These are phyloP conservation scores for Holtermanniella nyarrowii DNA, from an alignment of 768 basidiomycete species.

Conservation along the genomic window DNA sequence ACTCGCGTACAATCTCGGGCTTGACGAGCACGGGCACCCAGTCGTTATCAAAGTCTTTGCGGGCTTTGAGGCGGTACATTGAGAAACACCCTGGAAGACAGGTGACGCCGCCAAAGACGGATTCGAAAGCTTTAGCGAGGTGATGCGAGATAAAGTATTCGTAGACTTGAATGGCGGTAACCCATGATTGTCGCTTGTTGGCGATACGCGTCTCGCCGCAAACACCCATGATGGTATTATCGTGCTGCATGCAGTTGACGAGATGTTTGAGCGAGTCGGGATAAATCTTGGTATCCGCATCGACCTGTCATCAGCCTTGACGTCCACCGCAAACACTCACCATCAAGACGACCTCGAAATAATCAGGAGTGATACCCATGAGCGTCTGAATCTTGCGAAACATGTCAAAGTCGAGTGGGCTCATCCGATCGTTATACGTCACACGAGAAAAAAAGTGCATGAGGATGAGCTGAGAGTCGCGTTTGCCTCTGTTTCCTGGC, in stretches of 20 bases:
- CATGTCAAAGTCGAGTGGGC: slow-evolving; percentile 90
- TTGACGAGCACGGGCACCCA: slow-evolving; percentile 97
- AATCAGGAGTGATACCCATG: slow-evolving; percentile 99
- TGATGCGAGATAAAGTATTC: slow-evolving; percentile 97
- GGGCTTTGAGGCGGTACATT: slow-evolving; percentile 95
- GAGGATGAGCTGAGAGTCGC: slow-evolving; percentile 93
- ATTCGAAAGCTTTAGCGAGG: slow-evolving; percentile 95
- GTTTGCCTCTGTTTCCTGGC: slow-evolving; percentile 95
- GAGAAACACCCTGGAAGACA: slow-evolving; percentile 99
- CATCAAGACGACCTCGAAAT: slow-evolving; percentile 95
- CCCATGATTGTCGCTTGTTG: slow-evolving; percentile 97
- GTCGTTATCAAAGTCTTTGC: slow-evolving; percentile 76
- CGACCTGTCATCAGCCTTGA: slow-evolving; percentile 54
- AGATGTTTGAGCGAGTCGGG: slow-evolving; percentile 79
- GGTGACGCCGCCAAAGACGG: slow-evolving; percentile 97
- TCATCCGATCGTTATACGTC: slow-evolving; percentile 98
- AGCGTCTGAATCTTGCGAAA: slow-evolving; percentile 92
- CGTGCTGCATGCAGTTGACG: slow-evolving; percentile 98
- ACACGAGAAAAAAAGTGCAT: slow-evolving; percentile 99
- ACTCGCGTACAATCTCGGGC: slow-evolving; percentile 93
- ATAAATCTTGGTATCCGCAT: slow-evolving; percentile 94
- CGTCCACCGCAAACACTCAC: slow-evolving; percentile 46
- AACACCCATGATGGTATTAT: slow-evolving; percentile 97
- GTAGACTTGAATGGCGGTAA: slow-evolving; percentile 87
- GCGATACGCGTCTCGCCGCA: slow-evolving; percentile 98